Evolutionary conservation across 2,329 filamentous ascomycete genomes (phyloP).

Genomic region (Penicillium sp.): DNA sequence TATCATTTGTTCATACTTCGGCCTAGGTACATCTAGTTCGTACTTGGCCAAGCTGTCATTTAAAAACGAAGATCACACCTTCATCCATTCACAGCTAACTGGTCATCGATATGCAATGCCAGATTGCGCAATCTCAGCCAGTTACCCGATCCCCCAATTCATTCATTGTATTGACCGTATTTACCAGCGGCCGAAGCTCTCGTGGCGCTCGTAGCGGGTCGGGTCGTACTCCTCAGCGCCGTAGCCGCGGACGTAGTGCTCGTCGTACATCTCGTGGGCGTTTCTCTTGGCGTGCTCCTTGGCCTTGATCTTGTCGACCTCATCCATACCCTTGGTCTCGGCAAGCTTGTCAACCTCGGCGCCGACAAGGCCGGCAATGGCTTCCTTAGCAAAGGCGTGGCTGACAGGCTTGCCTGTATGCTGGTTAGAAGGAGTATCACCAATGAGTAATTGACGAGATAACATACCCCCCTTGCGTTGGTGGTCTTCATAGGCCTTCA

Average conservation of each 20-base stretch:
- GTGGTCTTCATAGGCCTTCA: slow-evolving; percentile 74
- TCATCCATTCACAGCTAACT: not conserved
- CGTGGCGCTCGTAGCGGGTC: slow-evolving; percentile 30
- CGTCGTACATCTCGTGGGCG: slow-evolving; percentile 57
- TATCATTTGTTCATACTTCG: slow-evolving; percentile 10
- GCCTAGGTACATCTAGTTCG: slow-evolving; percentile 1
- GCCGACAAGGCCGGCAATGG: slow-evolving; percentile 66
- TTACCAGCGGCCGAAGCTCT: slow-evolving; percentile 30
- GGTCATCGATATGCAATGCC: not conserved
- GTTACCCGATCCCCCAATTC: not conserved
- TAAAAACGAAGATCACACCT: slow-evolving; percentile 7
- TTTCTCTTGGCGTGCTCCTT: slow-evolving; percentile 57
- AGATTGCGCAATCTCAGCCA: not conserved
- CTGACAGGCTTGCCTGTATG: slow-evolving; percentile 62
- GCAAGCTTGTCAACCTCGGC: slow-evolving; percentile 72
- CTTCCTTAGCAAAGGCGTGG: slow-evolving; percentile 73
- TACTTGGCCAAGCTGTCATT: slow-evolving; percentile 5
- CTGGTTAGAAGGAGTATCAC: not conserved
- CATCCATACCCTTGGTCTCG: slow-evolving; percentile 65
- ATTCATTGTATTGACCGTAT: not conserved
- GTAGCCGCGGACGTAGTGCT: slow-evolving; percentile 53
- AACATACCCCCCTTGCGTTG: slow-evolving; percentile 63
- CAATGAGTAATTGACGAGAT: not conserved
- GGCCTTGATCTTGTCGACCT: slow-evolving; percentile 55
- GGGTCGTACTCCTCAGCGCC: slow-evolving; percentile 53